Conservation (phyloP, 2,329 filamentous ascomycete genomes). For the Leptographium flavum region DNA sequence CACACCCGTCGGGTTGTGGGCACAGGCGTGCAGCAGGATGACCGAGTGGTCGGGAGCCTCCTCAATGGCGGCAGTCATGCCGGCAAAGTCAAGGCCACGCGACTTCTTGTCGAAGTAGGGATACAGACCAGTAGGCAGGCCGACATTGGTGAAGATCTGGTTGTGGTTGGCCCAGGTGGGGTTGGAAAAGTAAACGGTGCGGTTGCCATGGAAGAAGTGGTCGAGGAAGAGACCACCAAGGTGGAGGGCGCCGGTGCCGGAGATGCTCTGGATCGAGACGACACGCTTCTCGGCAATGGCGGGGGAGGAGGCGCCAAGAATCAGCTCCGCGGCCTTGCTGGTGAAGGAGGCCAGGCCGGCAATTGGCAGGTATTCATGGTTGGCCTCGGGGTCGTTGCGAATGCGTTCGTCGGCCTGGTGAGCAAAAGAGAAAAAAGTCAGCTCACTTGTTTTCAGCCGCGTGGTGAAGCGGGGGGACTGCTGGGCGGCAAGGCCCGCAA, state of each 20-base stretch:
- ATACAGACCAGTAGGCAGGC: conserved; percentile 64
- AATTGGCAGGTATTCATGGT: conserved; percentile 98
- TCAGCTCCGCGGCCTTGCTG: conserved; percentile 76
- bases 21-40: conserved; percentile 86
- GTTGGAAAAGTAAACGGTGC: conserved; percentile 76
- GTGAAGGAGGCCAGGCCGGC: conserved; percentile 78
- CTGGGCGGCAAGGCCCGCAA: no score
- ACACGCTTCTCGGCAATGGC: conserved; percentile 74
- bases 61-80: conserved; percentile 61
- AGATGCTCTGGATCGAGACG: conserved; percentile 83
- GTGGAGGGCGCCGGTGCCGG: conserved; percentile 89
- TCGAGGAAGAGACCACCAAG: conserved; percentile 85
- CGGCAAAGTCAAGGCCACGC: conserved; percentile 81
- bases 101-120: conserved; percentile 88
- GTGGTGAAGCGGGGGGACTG: neutral
- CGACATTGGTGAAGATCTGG: conserved; percentile 92
- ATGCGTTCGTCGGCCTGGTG: conserved; percentile 77
- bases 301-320: conserved; percentile 66
- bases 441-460: neutral
- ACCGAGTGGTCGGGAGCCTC: conserved; percentile 66
- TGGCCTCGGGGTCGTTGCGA: conserved; percentile 74
- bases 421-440: neutral
- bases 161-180: conserved; percentile 99
- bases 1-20: conserved; percentile 95
- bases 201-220: conserved; percentile 70